Base-by-base conservation (phyloP, 176 grass and related monocot genomes). In the Eragrostis nindensis region DNA sequence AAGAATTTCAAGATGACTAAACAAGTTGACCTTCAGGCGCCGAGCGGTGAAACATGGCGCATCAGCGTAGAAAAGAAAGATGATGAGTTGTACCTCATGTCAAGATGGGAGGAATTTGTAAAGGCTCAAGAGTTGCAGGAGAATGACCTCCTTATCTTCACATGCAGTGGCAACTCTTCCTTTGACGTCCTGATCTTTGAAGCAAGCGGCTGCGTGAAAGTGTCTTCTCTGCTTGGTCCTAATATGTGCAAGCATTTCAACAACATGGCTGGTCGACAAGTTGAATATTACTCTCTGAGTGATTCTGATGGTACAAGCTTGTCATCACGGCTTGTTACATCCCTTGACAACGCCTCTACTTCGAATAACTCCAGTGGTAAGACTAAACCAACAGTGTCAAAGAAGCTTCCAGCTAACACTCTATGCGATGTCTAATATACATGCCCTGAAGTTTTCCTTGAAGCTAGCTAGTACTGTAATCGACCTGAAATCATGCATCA, bases 151-250 rank as follows among this genome's bases (percentile, higher is more conserved):
- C 60, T 94, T 36, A 5, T 94, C 54, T 91, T 91, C 75, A 74
- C 62, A 53, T 94, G 75, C 84, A 67, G n/a, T 3, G 75, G 76
- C 38, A 77, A 17, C 8, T 81, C 53, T n/a, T 81, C 50, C 57
- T 91, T 91, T 83, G 45, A 89, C 39, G 83, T 94, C 7, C 1
- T 66, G 4, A 84, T 91, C 49, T 94, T 91, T 5, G 83, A 87
- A 8, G 52, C 38, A 12, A 75, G n/a, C 70, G 89, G 89, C 1
- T 91, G 80, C 18, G 86, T 84, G 75, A 91, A 94, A 76, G 36
- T 73, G 19, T 53, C 43, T 45, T 65, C 76, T 5, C 6, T 74
- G 12, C 53, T 89, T 7, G 26, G 66, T 57, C 18, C 46, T 14
- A n/a, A 29, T 6, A 44, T 75, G 36, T 2, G 0, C 62, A 72